Evolutionary conservation across 164 flowering plant genomes (phyloP).

Genomic region (Warburgia ugandensis): DNA sequence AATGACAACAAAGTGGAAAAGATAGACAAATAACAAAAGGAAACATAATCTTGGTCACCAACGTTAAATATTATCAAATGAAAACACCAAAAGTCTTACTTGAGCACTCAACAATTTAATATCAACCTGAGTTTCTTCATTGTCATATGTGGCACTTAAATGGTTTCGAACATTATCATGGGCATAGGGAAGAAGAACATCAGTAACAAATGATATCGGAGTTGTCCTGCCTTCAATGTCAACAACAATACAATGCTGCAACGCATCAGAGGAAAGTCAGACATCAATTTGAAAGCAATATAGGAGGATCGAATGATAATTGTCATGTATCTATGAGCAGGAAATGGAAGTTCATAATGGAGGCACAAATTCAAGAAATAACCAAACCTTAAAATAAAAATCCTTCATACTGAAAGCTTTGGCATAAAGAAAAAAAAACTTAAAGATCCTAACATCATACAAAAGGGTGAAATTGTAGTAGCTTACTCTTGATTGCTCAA

Average conservation of each 20-base stretch:
- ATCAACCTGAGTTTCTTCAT: constrained; percentile 85
- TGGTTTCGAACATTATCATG: constrained; percentile 84
- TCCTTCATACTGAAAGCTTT: no score
- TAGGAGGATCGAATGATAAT: not conserved
- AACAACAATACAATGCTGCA: constrained; percentile 91
- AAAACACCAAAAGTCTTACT: constrained; percentile 36
- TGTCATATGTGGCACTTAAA: constrained; percentile 62
- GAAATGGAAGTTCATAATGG: not conserved
- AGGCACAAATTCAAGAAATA: not conserved
- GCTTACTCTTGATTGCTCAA: constrained; percentile 35
- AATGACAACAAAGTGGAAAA: no score
- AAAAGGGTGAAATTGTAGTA: no score
- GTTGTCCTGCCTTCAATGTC: constrained; percentile 99
- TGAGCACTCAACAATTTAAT: constrained; percentile 69
- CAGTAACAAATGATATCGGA: constrained; percentile 89
- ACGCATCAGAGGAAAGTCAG: not conserved
- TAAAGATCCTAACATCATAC: no score
- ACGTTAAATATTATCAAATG: no score
- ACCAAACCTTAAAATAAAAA: not conserved
- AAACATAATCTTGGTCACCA: no score
- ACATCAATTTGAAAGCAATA: not conserved
- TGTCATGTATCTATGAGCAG: not conserved
- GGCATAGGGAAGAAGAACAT: constrained; percentile 96
- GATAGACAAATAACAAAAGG: no score
- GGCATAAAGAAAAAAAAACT: not conserved